Conservation (phyloP, 2,329 filamentous ascomycete genomes). For the Apiospora malaysiana region DNA sequence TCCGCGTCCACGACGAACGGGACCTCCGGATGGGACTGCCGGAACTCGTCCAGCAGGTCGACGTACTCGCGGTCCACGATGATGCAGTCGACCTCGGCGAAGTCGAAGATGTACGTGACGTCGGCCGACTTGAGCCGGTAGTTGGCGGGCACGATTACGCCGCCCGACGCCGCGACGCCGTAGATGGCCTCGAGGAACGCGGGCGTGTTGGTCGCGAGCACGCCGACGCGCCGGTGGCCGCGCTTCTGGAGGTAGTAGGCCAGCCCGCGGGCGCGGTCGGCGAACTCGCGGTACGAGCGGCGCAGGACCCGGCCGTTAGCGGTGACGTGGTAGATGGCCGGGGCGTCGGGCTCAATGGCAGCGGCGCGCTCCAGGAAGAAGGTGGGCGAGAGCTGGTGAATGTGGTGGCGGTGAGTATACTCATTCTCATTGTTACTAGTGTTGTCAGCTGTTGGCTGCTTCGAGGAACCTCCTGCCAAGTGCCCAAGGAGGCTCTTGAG, state of each 20-base stretch:
- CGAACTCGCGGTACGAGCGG: conserved; percentile 79
- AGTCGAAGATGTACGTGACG: conserved; percentile 87
- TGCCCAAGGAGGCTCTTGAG: conserved; percentile 63
- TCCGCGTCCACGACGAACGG: conserved; percentile 84
- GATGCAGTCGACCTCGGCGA: conserved; percentile 84
- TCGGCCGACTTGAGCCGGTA: conserved; percentile 68
- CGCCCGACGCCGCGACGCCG: conserved; percentile 82
- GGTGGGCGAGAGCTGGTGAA: conserved; percentile 84
- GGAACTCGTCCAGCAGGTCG: conserved; percentile 71
- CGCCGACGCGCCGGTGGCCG: conserved; percentile 77
- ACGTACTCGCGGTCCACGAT: conserved; percentile 86
- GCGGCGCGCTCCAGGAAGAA: conserved; percentile 87
- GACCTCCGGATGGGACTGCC: conserved; percentile 63
- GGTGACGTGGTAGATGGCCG: conserved; percentile 86
- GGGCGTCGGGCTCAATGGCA: conserved; percentile 82
- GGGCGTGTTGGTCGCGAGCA: conserved; percentile 90
- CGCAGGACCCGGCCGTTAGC: conserved; percentile 75
- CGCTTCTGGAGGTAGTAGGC: conserved; percentile 86
- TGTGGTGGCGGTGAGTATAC: conserved; percentile 59
- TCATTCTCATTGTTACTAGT: conserved; percentile 25
- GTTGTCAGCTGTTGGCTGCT: conserved; percentile 38
- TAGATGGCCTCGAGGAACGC: conserved; percentile 92
- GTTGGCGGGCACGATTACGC: conserved; percentile 72
- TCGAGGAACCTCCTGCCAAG: conserved; percentile 41
- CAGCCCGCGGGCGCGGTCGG: conserved; percentile 84